A percentile compares a stretch with the other conserved stretches of the same genome.
Conservation (phyloP, 129 eudicot genomes). For the Rutidosis leptorrhynchoides region DNA sequence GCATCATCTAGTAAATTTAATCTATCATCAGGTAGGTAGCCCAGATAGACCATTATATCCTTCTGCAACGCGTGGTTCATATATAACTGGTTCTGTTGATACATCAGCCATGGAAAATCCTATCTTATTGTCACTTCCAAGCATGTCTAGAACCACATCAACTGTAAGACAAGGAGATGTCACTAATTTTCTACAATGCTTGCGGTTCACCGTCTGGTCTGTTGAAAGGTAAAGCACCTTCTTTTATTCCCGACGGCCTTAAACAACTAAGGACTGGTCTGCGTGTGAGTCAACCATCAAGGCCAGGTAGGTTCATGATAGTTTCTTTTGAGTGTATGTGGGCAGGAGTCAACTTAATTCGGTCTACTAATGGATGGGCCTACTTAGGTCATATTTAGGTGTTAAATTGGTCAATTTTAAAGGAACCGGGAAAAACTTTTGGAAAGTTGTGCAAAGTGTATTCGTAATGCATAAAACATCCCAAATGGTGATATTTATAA, state of each 20-base stretch:
- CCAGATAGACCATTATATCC: slow-evolving; percentile 57
- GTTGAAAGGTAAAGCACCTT: slow-evolving; percentile 47
- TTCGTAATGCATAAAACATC: background rate
- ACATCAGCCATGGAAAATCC: slow-evolving; percentile 71
- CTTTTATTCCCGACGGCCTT: slow-evolving; percentile 54
- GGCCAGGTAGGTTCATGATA: slow-evolving; percentile 46
- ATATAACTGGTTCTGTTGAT: slow-evolving; percentile 48
- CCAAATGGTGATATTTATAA: background rate
- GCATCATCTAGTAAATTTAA: slow-evolving; percentile 74
- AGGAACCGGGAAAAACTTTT: background rate
- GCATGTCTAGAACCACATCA: slow-evolving; percentile 65
- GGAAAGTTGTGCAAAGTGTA: background rate
- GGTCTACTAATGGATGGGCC: background rate
- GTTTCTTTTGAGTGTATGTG: background rate
- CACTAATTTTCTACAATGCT: slow-evolving; percentile 58
- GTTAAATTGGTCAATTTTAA: background rate
- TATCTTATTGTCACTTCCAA: slow-evolving; percentile 64
- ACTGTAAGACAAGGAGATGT: slow-evolving; percentile 57
- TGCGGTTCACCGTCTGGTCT: slow-evolving; percentile 52
- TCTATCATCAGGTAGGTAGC: slow-evolving; percentile 59
- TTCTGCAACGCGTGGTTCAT: slow-evolving; percentile 65
- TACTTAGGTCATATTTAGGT: background rate
- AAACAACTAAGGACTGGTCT: slow-evolving; percentile 58
- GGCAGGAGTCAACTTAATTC: background rate
- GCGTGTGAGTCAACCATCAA: slow-evolving; percentile 61